Base-by-base conservation (phyloP, 805 yeast genomes). In the Metschnikowia lunata region DNA sequence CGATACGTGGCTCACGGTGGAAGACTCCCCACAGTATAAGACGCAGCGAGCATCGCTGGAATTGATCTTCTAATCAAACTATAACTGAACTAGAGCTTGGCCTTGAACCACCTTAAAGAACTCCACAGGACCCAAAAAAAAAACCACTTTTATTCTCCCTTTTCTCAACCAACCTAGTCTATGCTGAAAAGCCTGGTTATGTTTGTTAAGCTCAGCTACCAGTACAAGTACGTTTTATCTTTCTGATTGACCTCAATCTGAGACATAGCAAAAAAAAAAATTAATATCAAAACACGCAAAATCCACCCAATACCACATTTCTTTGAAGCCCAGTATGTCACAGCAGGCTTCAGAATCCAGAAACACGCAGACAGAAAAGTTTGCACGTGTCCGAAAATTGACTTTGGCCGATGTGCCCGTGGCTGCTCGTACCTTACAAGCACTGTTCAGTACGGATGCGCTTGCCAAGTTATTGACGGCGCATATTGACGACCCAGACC, bases 391-490 rank as follows among this genome's bases (percentile, higher is more conserved):
- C 28, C 36, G 37, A 23, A 34, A 11, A 18, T 52, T 52, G 49
- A 44, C 56, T 29, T 36, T 45, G 39, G 53, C 30, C 12, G 56
- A 52, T 35, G 55, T 51, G n/a, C 54, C 54, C 13, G 69, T 68
- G 51, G 76, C 76, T 15, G 69, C 71, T 5, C 40, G 40, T 18
- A 66, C 72, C 9, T 60, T 71, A 44, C 51, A 59, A n/a, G 63
- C 62, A 29, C 61, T 74, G 1, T 71, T 71, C 42, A 50, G 46
- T 26, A 48, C 50, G 14, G 76, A 71, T 50, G 48, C 65, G 0
- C 63, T 71, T 47, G 69, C 72, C 39, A 54, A 53, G 36, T 37
- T 52, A 14, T 47, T 53, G 40, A 50, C 54, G 15, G 37, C 37
- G 31, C 57, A 54, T 37, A 42, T 52, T 18, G 32, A 35, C 14